These are phyloP conservation scores for Echria macrotheca DNA, from an alignment of 495 filamentous ascomycete genomes.

Conservation along the genomic window DNA sequence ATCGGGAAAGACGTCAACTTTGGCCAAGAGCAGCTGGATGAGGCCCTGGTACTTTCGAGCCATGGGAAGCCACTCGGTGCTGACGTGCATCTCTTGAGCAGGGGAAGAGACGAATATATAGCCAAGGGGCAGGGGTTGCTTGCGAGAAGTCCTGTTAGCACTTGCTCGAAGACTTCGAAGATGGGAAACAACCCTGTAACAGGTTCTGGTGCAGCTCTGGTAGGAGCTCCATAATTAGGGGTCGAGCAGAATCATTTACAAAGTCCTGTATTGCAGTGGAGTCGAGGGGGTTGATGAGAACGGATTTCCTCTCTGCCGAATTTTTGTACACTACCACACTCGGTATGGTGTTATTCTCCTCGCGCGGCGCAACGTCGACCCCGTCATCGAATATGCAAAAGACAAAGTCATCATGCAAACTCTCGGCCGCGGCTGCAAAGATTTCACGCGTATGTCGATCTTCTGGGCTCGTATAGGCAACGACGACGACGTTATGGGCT, in stretches of 20 bases:
- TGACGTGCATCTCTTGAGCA: not conserved
- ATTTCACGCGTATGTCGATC: not conserved
- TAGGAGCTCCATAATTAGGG: not conserved
- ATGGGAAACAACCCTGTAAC: not conserved
- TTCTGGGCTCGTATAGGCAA: not conserved
- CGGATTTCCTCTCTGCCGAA: not conserved
- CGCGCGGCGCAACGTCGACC: too few species aligned
- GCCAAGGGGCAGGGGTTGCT: not conserved
- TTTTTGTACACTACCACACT: constrained; percentile 2
- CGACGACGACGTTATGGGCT: not conserved
- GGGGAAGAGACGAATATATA: not conserved
- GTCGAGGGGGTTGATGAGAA: not conserved
- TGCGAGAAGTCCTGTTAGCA: too few species aligned
- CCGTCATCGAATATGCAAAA: not conserved
- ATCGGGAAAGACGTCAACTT: not conserved
- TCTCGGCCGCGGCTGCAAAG: not conserved
- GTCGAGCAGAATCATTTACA: not conserved
- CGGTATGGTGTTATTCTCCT: not conserved
- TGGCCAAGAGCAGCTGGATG: not conserved
- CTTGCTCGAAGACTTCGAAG: too few species aligned
- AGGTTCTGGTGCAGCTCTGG: not conserved
- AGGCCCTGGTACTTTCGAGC: not conserved
- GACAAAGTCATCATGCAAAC: not conserved
- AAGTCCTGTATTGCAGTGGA: not conserved
- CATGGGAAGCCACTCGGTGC: not conserved